These are phyloP conservation scores for Penicillium sp. DNA, from an alignment of 2,329 filamentous ascomycete genomes.

Conservation along the genomic window DNA sequence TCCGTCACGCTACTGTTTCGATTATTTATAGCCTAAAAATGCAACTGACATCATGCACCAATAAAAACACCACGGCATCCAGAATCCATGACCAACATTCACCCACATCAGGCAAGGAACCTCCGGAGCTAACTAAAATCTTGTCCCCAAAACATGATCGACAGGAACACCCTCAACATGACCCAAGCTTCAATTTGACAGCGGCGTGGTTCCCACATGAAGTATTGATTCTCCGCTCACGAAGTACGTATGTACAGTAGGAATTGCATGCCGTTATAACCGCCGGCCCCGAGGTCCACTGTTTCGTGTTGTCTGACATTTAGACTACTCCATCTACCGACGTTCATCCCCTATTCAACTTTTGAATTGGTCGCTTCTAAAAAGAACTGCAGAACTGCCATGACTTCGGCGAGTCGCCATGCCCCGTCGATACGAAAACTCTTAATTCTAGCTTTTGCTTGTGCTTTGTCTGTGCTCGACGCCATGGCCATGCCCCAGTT, in stretches of 20 bases:
- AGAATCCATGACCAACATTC: background rate
- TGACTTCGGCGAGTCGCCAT: background rate
- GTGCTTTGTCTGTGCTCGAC: background rate
- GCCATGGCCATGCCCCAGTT: background rate
- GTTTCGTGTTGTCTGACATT: background rate
- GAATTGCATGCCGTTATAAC: background rate
- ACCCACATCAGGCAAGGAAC: background rate
- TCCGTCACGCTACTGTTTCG: conserved; percentile 8
- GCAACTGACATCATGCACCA: background rate
- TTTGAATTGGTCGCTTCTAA: background rate
- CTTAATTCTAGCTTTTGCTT: background rate
- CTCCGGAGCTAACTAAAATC: background rate
- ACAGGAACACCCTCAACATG: background rate
- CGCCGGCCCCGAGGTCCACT: background rate
- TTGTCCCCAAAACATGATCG: background rate
- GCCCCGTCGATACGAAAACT: background rate
- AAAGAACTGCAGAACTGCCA: background rate
- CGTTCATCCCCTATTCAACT: background rate
- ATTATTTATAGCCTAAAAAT: conserved; percentile 13
- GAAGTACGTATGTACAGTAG: no score
- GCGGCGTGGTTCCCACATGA: background rate
- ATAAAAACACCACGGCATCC: background rate
- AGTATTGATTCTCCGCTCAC: background rate
- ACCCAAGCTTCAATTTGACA: background rate
- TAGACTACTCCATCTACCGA: background rate